phyloP scores from a whole-genome alignment of 2,329 filamentous ascomycete genomes.

The Xylariaceae sp. region DNA sequence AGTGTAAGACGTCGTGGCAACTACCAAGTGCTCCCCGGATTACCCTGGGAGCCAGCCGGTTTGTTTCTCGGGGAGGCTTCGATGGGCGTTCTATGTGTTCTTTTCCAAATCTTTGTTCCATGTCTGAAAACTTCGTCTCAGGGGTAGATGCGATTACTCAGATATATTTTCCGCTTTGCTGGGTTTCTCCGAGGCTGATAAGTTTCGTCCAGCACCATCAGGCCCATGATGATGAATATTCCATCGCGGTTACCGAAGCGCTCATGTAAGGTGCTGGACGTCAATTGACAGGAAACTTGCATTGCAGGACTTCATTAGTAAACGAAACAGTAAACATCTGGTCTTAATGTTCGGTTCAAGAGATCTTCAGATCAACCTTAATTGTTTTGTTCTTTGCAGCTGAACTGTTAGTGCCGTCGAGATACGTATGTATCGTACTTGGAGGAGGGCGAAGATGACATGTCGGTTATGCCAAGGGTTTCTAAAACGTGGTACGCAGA shows the following conservation, averaged over 20 bases:
- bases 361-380: not conserved
- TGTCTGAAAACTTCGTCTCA: too few species aligned
- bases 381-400: not conserved
- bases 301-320: not conserved
- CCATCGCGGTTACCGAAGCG: conserved; percentile 1
- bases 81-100: not conserved
- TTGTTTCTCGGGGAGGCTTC: not conserved
- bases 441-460: not conserved
- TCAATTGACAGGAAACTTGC: not conserved
- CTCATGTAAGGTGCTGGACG: not conserved
- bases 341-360: too few species aligned
- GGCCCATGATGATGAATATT: too few species aligned
- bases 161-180: too few species aligned
- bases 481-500: not conserved
- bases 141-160: too few species aligned
- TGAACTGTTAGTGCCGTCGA: not conserved
- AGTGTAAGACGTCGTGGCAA: not conserved
- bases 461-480: not conserved
- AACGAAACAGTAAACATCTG: conserved; percentile 12
- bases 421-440: not conserved
- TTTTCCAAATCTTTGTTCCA: not conserved
- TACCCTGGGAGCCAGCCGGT: not conserved
- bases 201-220: not conserved
- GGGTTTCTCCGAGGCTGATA: not conserved
- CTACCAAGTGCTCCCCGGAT: not conserved